Conservation (phyloP, 139 green algal species). For the Chlorella sp. region DNA sequence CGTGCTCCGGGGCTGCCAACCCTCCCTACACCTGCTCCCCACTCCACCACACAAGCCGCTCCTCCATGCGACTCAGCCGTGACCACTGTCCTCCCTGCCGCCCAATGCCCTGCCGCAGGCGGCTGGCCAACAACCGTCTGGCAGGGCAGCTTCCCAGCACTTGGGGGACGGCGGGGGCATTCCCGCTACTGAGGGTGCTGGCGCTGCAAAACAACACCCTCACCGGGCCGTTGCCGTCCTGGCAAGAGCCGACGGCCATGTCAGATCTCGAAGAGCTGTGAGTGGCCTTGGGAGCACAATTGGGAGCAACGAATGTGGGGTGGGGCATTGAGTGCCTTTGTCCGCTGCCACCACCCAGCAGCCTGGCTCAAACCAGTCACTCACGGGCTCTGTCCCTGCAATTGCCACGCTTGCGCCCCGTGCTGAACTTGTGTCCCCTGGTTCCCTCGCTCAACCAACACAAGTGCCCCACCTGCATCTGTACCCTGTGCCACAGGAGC, state of each 20-base stretch:
- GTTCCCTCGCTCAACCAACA: not conserved
- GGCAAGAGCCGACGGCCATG: constrained; percentile 7
- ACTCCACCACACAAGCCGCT: not conserved
- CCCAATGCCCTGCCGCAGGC: not conserved
- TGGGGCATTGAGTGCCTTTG: too few relatives aligned
- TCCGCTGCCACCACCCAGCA: too few relatives aligned
- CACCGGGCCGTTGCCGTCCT: not conserved
- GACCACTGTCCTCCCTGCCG: not conserved
- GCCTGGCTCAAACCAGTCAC: too few relatives aligned
- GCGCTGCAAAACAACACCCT: constrained; percentile 31
- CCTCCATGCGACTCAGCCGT: too few relatives aligned
- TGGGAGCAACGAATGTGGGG: too few relatives aligned
- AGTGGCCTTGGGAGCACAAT: too few relatives aligned
- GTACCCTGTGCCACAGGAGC: not conserved
- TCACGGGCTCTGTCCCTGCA: too few relatives aligned
- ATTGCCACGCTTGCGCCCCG: too few relatives aligned
- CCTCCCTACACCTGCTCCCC: not conserved
- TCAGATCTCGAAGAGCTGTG: constrained; percentile 25
- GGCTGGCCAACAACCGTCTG: constrained; percentile 29
- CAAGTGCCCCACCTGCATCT: too few relatives aligned
- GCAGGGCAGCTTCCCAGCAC: not conserved
- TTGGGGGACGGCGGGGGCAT: constrained; percentile 16
- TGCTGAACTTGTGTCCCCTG: too few relatives aligned
- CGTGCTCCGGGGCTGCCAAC: too few relatives aligned
- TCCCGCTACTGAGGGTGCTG: constrained; percentile 22